Evolutionary conservation across 2,329 filamentous ascomycete genomes (phyloP), one percentile per base, ranked within the genome.

Genomic region (Aspergillus hortae): DNA sequence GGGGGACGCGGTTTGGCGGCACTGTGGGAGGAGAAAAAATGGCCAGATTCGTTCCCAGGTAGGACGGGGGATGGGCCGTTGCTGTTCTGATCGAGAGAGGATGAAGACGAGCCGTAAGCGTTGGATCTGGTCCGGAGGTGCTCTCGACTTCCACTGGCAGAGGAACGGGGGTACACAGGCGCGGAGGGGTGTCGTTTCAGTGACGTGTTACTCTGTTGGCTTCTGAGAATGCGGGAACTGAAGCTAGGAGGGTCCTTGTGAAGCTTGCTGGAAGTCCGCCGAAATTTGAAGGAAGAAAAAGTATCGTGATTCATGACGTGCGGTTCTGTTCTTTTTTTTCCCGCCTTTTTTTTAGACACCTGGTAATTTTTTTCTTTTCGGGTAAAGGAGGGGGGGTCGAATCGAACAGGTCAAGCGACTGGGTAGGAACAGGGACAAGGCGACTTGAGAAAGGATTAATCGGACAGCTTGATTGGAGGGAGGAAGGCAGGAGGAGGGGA

Each of bases 141-240:
- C 60, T 77, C 71, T 61, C 67, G 67, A 61, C 63, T 68, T 51
- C 63, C 63, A 56, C 62, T 67, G 46, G 65, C 64, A 52, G 71
- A 72, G 43, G 70, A 74, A 44, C 73, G 73, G 27, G 74, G 74
- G 52, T 74, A 73, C 32, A 74, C 69, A 23, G 73, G 73, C 21
- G 74, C 74, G 49, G 75, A 77, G 30, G 75, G 75, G 59, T 76
- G 74, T 60, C 75, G 68, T 58, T 74, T 75, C 51, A 77, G 67
- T 46, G 72, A 72, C 42, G 67, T 68, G 56, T 66, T 68, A 60
- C 71, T 75, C 56, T 74, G 68, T 55, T 74, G 73, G 58, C 69
- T 74, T 52, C 69, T 70, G 55, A 76, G 67, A 54, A 72, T 67
- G 53, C 68, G 67, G 50, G 69, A 70, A 57, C 63, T 63, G 54